These are phyloP conservation scores for Nymphaea colorata DNA, from an alignment of 164 flowering plant species.

Conservation along the genomic window DNA sequence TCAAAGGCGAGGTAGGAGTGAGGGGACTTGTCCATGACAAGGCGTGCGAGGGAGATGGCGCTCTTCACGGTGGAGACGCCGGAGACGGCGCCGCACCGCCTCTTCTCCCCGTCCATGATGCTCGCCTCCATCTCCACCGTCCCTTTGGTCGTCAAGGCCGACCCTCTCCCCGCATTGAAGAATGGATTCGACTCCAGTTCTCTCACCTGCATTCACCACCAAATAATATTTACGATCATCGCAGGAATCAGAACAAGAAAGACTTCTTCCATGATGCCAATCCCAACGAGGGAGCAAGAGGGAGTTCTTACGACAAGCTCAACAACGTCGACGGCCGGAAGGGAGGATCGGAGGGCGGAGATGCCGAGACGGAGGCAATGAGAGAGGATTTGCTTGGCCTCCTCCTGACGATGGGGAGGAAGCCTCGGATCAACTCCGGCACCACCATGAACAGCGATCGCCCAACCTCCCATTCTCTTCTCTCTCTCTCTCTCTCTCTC, in stretches of 20 bases:
- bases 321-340: slow-evolving; percentile 81
- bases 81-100: slow-evolving; percentile 91
- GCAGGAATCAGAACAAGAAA: too few species aligned
- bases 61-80: slow-evolving; percentile 88
- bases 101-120: slow-evolving; percentile 77
- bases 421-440: slow-evolving; percentile 96
- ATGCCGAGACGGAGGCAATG: slow-evolving; percentile 78
- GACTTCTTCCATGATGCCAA: too few species aligned
- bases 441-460: slow-evolving; percentile 96
- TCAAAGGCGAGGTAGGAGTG: slow-evolving; percentile 88
- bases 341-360: slow-evolving; percentile 61
- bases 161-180: slow-evolving; percentile 94
- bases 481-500: slow-evolving; percentile 8
- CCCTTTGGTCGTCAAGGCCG: slow-evolving; percentile 76
- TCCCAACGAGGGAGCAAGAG: too few species aligned
- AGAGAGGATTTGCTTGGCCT: slow-evolving; percentile 64
- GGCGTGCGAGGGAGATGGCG: slow-evolving; percentile 87
- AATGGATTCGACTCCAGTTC: slow-evolving; percentile 83
- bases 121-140: slow-evolving; percentile 99
- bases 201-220: slow-evolving; percentile 35
- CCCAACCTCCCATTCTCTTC: slow-evolving; percentile 66
- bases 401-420: slow-evolving; percentile 61
- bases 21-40: slow-evolving; percentile 96
- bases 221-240: background rate
- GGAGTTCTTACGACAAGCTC: slow-evolving; percentile 68